Evolutionary conservation across 2,329 filamentous ascomycete genomes (phyloP).

Genomic region (Diaporthe capsici): DNA sequence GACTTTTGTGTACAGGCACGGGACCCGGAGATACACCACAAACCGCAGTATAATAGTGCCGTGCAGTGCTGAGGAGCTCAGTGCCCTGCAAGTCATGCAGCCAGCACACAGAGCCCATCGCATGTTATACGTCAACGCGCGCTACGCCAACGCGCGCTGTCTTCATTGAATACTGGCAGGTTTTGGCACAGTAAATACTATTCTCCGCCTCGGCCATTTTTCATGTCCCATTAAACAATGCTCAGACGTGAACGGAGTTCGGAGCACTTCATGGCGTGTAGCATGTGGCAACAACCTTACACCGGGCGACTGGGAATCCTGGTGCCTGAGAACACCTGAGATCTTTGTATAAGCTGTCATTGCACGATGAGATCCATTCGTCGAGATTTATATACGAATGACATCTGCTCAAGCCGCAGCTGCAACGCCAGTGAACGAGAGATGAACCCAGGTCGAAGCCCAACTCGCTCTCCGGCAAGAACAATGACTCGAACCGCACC

Average conservation of each 20-base stretch:
- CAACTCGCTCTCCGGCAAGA: neutral
- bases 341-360: neutral
- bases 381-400: neutral
- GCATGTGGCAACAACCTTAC: neutral
- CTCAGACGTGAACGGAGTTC: slow-evolving; percentile 4
- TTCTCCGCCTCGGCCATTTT: slow-evolving; percentile 14
- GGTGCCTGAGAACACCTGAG: neutral
- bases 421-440: neutral
- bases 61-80: neutral
- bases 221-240: neutral
- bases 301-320: neutral
- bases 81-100: neutral
- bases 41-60: neutral
- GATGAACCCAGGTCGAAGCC: neutral
- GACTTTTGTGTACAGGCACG: neutral
- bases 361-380: neutral
- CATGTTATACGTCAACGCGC: neutral
- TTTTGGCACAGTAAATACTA: neutral
- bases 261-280: neutral
- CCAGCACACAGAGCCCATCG: neutral
- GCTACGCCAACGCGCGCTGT: neutral
- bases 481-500: slow-evolving; percentile 12
- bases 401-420: neutral
- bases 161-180: neutral
- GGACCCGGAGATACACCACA: slow-evolving; percentile 9